Base-by-base conservation (phyloP, 805 yeast genomes). In the Lipomyces mesembrius region DNA sequence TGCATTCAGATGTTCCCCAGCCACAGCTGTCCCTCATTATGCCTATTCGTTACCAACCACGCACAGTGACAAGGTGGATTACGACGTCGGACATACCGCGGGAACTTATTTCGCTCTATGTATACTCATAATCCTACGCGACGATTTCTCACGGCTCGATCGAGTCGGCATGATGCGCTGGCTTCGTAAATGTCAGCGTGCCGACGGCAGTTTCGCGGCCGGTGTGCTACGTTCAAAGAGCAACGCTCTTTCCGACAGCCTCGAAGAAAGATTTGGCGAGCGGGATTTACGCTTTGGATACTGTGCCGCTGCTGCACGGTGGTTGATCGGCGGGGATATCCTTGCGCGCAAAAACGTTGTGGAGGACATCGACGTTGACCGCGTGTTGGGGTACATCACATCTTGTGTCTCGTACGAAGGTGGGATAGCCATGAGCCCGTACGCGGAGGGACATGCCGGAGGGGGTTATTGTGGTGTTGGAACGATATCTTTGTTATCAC, bases 401-500 rank as follows among this genome's bases (percentile, higher is more conserved):
- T 73, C 78, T 9, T 75, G 80, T 51, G 78, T 81, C 39, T 62
- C 68, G 8, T 82, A 77, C 71, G 87, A 84, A 73, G 98, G 98
- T 1, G 98, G 97, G 0, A 77, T 91, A 57, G 68, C 68, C 34
- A 59, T 62, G 63, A 63, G 69, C 17, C 76, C 79, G 3, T 74
- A 75, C 51, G 78, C 81, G 14, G 99, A 94, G 76, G 81, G 92
- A 2, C 98, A 94, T 78, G 87, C 92, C 7, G 99, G 98, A 0
- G 82, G 90, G 66, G 89, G 97, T 0, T 94, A 86, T 74, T 93
- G 98, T 78, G 97, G 90, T 0, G 72, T 93, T 29, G 89, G 89
- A 0, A 77, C 90, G 0, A 79, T 92, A 64, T 74, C 76, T 43
- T 71, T 90, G 54, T 72, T 82, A 4, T 79, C 74, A 3, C 43